These are phyloP conservation scores for Rhododendron mucronatum DNA, from an alignment of 148 eudicot genomes.

Conservation along the genomic window DNA sequence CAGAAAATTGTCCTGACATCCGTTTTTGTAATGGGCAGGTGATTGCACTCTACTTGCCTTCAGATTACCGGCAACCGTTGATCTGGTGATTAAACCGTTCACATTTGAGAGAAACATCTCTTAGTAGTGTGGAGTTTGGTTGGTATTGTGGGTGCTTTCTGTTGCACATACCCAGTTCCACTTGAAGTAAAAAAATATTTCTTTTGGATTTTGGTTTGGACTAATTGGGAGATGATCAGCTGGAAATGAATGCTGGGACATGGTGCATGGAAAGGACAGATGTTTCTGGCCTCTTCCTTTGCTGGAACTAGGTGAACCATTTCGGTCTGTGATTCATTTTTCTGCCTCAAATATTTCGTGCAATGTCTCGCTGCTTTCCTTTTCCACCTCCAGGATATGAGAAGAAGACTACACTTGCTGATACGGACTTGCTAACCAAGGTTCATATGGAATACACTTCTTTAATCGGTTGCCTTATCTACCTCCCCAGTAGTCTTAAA, in stretches of 20 bases:
- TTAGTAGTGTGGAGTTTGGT: neutral
- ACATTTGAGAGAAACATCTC: neutral
- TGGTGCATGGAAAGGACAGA: constrained; percentile 32
- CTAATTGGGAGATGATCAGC: constrained; percentile 8
- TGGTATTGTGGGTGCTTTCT: constrained; percentile 4
- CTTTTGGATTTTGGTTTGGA: constrained; percentile 11
- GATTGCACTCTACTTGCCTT: constrained; percentile 7
- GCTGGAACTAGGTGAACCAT: constrained; percentile 28
- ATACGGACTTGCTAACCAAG: constrained; percentile 40
- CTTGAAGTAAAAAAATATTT: neutral
- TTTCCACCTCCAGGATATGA: constrained; percentile 72
- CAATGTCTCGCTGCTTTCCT: constrained; percentile 75
- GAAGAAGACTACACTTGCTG: constrained; percentile 38
- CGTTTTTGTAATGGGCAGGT: constrained; percentile 34
- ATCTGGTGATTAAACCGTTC: constrained; percentile 13
- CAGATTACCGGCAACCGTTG: constrained; percentile 11
- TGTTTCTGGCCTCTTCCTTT: constrained; percentile 25
- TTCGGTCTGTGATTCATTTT: constrained; percentile 11
- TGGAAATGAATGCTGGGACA: constrained; percentile 41
- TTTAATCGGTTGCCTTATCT: constrained; percentile 12
- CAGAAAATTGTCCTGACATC: constrained; percentile 22
- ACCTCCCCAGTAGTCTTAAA: neutral
- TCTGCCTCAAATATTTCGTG: constrained; percentile 6
- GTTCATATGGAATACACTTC: constrained; percentile 22
- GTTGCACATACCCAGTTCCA: neutral